Evolutionary conservation across 805 yeast genomes (phyloP), one percentile per base, ranked within the genome.

Genomic region (Myxozyma geophila): DNA sequence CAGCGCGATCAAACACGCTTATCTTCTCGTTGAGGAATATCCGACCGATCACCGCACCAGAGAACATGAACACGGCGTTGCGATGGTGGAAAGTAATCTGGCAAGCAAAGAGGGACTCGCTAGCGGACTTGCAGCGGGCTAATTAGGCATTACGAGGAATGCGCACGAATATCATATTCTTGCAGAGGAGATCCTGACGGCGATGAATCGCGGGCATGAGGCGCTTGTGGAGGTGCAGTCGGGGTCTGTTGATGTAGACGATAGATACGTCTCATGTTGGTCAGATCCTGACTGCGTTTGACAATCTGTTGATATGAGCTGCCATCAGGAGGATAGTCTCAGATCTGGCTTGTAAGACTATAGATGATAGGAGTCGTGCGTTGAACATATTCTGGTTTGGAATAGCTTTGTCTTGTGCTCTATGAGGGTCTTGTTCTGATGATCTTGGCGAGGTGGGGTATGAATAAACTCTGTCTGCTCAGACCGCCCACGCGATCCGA

Each of bases 241-340:
- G 15, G 60, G 35, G 39, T n/a, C 28, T 17, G 35, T 50, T 40
- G 61, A 58, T 41, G 56, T 58, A 3, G 61, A 58, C 17, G 52
- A 58, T 13, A 50, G 52, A 58, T 13, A 50, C 28, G 10, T 36
- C 51, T 13, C 61, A 58, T 51, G 37, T 58, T 13, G 61, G 56
- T 2, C 37, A 44, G 50, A 15, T 58, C 21, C 44, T 58, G 35
- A 28, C 43, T 40, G 54, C 39, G 4, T 21, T 58, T 19, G 56
- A 50, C 7, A 49, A 33, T 13, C 40, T 56, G 48, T 7, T 13
- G 2, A 17, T 56, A 13, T 47, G 44, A 54, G 13, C 28, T 28
- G 28, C 28, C 28, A 7, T 28, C 28, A 28, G 5, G 28, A 28
- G 28, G 5, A 28, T 28, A 28, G 28, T 28, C 28, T 28, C 28